Base-by-base conservation (phyloP, 176 grass and related monocot genomes). In the Panicum miliaceum region DNA sequence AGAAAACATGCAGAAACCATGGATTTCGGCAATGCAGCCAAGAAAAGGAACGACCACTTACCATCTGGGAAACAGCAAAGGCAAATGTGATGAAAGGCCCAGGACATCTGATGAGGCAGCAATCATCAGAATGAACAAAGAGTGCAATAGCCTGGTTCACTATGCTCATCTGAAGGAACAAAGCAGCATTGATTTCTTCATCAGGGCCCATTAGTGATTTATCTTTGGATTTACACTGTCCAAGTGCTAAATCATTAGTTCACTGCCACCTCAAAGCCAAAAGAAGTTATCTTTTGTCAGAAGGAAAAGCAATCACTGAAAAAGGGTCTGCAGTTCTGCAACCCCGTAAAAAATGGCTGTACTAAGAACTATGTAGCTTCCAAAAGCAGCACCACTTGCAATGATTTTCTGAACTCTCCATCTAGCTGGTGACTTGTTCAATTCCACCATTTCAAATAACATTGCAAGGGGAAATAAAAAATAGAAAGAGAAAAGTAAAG, bases 131-230 rank as follows among this genome's bases (percentile, higher is more conserved):
- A 63, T 85, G 26, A 51, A 66, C 64, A 71, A 77, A 85, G 2
- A 85, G 88, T 77, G 73, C 64, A 81, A 70, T 45, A 47, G 64
- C 77, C 64, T 89, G 88, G 32, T 85, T 71, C 42, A 85, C 26
- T 47, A 71, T 82, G 72, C 78, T 86, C 54, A 77, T 90, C 20
- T 90, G 72, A 77, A 86, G 88, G 25, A 90, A 86, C 37, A 90
- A 82, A 64, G 83, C 77, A 82, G 78, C 43, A 71, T 42, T 85
- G 63, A 82, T 77, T 76, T 76, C 88, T 45, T 89, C 78, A 70
- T 64, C 25, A 11, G 25, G 34, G 20, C 45, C 71, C 72, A 90
- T 77, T 71, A 82, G 78, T 35, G 15, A 77, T 64, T 15, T 77
- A 53, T 48, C 43, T 71, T 47, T 35, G 27, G 81, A 76, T 23